A percentile compares a stretch with the other conserved stretches of the same genome.
phyloP scores from a whole-genome alignment of 2,329 filamentous ascomycete species.

The Fusarium secorum region DNA sequence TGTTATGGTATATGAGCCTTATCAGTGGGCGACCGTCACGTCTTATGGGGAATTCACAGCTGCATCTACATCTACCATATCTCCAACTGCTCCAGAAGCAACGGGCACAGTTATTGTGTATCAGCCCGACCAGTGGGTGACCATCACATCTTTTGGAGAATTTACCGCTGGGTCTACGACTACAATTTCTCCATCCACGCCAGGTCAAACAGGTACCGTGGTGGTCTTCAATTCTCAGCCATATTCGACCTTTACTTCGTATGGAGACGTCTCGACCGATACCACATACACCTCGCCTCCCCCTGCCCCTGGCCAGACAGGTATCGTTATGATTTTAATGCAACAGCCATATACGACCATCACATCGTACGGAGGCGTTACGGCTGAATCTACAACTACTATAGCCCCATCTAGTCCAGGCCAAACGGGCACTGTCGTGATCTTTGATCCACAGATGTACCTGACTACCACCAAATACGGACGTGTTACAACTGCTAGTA shows the following conservation, averaged over 20 bases:
- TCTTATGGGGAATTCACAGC: neutral
- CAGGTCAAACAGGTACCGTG: neutral
- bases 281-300: neutral
- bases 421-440: no score
- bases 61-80: neutral
- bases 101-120: neutral
- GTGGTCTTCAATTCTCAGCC: neutral
- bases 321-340: neutral
- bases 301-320: neutral
- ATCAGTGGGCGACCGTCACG: neutral
- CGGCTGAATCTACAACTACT: neutral
- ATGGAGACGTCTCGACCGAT: neutral
- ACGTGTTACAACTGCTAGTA: neutral
- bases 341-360: neutral
- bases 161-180: neutral
- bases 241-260: neutral
- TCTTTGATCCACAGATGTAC: no score
- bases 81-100: neutral
- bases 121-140: neutral
- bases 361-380: neutral
- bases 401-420: neutral
- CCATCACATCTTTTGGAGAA: neutral
- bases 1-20: neutral
- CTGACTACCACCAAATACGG: neutral
- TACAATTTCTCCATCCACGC: accelerated